These are phyloP conservation scores for Gomphus sp. DNA, from an alignment of 1,284 basidiomycete genomes.

Conservation along the genomic window DNA sequence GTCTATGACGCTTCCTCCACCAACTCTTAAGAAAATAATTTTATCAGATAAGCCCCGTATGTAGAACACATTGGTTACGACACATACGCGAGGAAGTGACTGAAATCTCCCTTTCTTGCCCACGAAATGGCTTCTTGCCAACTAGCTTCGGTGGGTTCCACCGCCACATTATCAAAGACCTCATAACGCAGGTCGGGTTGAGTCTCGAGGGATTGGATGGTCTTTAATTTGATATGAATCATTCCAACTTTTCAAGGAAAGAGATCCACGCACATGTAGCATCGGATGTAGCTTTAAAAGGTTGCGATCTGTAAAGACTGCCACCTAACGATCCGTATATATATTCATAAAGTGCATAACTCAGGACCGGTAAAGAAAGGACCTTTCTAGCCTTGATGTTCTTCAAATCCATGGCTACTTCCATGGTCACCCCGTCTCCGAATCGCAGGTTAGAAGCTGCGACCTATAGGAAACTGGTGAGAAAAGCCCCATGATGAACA, in stretches of 20 bases:
- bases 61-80: neutral
- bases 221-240: slow-evolving; percentile 28
- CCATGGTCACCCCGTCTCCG: slow-evolving; percentile 81
- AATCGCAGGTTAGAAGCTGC: slow-evolving; percentile 88
- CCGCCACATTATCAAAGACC: slow-evolving; percentile 76
- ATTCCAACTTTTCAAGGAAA: neutral
- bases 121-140: slow-evolving; percentile 85
- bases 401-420: slow-evolving; percentile 92
- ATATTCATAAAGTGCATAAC: slow-evolving; percentile 10
- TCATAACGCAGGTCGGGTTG: slow-evolving; percentile 71
- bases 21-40: slow-evolving; percentile 46
- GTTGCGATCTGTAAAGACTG: slow-evolving; percentile 88
- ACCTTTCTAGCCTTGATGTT: slow-evolving; percentile 83
- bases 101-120: slow-evolving; percentile 80
- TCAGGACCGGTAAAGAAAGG: slow-evolving; percentile 12
- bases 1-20: slow-evolving; percentile 94
- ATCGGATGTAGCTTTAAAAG: slow-evolving; percentile 78
- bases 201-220: slow-evolving; percentile 68
- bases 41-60: slow-evolving; percentile 4
- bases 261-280: slow-evolving; percentile 52
- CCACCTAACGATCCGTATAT: slow-evolving; percentile 49
- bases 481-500: neutral
- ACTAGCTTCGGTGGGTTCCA: slow-evolving; percentile 90
- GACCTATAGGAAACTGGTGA: slow-evolving; percentile 40
- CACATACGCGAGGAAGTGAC: slow-evolving; percentile 85